Conservation (phyloP, 495 filamentous ascomycete genomes). For the Aspergillus indologenus region DNA sequence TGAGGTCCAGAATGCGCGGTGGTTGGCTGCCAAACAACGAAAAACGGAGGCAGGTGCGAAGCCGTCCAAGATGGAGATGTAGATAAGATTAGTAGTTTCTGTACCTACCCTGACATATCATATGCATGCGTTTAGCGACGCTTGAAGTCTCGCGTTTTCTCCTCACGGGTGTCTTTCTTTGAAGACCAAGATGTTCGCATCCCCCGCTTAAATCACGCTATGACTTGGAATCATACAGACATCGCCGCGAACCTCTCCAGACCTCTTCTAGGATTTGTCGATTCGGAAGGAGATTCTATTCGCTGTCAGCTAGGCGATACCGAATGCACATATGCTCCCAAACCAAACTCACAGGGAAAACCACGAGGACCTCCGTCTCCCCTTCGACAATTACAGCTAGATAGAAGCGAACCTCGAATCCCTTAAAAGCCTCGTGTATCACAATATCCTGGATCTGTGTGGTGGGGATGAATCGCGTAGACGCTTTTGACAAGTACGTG, state of each 20-base stretch:
- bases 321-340: background rate
- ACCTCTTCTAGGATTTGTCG: constrained; percentile 73
- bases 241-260: constrained; percentile 75
- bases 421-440: constrained; percentile 92
- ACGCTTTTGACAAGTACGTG: constrained; percentile 60
- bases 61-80: constrained; percentile 15
- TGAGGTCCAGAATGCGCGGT: constrained; percentile 73
- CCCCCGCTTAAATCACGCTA: constrained; percentile 16
- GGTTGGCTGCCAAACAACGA: constrained; percentile 66
- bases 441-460: constrained; percentile 86
- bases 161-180: background rate
- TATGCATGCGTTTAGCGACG: constrained; percentile 4
- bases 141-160: background rate
- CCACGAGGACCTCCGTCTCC: constrained; percentile 83
- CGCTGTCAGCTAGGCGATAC: background rate
- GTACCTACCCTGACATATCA: constrained; percentile 20
- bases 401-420: constrained; percentile 89
- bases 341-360: constrained; percentile 67
- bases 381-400: constrained; percentile 87
- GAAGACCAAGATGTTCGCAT: background rate
- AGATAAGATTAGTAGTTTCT: constrained; percentile 19
- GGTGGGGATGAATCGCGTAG: constrained; percentile 90
- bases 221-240: constrained; percentile 67
- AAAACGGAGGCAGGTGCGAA: constrained; percentile 23
- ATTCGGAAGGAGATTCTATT: constrained; percentile 63